Evolutionary conservation across 805 yeast species (phyloP).

Genomic region (Pichia cabralensis): DNA sequence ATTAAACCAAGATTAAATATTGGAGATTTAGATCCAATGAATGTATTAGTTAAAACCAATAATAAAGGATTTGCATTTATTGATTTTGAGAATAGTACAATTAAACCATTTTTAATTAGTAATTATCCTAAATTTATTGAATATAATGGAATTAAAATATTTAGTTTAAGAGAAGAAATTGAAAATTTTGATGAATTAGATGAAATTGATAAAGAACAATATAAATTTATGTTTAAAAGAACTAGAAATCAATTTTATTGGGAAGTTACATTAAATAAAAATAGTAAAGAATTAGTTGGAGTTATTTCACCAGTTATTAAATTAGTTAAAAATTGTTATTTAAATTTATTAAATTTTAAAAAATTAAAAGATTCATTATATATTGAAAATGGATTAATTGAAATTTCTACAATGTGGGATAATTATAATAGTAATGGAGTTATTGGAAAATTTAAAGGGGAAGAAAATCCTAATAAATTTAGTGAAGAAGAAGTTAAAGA

Average conservation of each 20-base stretch:
- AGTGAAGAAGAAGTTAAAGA: constrained; percentile 48
- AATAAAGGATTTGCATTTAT: constrained; percentile 40
- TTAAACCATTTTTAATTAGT: constrained; percentile 74
- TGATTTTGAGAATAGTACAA: constrained; percentile 74
- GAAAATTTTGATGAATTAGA: constrained; percentile 58
- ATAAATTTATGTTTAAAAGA: constrained; percentile 76
- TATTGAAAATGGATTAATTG: constrained; percentile 57
- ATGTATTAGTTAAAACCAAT: constrained; percentile 48
- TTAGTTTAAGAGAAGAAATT: constrained; percentile 62
- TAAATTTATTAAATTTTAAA: constrained; percentile 50
- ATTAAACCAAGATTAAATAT: constrained; percentile 63
- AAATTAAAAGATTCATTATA: constrained; percentile 49
- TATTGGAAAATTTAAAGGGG: constrained; percentile 26
- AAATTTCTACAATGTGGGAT: constrained; percentile 61
- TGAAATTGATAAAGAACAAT: constrained; percentile 69
- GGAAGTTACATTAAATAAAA: constrained; percentile 67
- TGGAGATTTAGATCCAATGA: constrained; percentile 89
- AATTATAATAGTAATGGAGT: constrained; percentile 49
- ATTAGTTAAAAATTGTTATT: constrained; percentile 54
- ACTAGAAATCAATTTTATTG: constrained; percentile 87
- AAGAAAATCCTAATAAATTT: constrained; percentile 50
- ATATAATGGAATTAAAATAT: constrained; percentile 83
- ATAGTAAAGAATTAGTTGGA: constrained; percentile 57
- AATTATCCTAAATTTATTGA: constrained; percentile 76
- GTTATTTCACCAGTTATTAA: constrained; percentile 79